These are phyloP conservation scores for Senna tora DNA, from an alignment of 306 rosid genomes.

Conservation along the genomic window DNA sequence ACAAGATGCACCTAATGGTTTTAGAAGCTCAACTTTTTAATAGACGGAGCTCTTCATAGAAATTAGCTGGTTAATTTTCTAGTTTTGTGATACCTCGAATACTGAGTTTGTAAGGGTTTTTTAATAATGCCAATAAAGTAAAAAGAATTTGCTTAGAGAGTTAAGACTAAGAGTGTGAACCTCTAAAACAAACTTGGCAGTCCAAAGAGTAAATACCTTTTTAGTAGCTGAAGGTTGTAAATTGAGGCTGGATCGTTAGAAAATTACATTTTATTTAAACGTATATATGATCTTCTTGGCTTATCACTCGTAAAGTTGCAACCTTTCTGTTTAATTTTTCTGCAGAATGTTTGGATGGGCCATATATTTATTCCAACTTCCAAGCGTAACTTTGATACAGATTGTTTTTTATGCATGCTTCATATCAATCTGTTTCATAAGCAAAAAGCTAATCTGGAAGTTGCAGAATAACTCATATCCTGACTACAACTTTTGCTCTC, in stretches of 20 bases:
- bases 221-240: slow-evolving; percentile 9
- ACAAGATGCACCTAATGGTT: not conserved
- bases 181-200: not conserved
- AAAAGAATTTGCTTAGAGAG: not conserved
- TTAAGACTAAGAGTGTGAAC: no score
- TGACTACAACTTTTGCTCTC: not conserved
- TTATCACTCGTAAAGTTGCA: not conserved
- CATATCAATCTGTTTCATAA: not conserved
- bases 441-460: not conserved
- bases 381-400: not conserved
- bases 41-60: not conserved
- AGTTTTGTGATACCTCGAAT: not conserved
- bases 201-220: slow-evolving; percentile 1
- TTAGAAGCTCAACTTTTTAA: not conserved
- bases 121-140: not conserved
- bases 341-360: slow-evolving; percentile 11
- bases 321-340: not conserved
- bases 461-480: not conserved
- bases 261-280: not conserved
- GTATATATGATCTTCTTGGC: not conserved
- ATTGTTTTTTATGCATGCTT: not conserved
- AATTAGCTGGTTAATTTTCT: not conserved
- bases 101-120: not conserved
- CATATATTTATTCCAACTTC: not conserved
- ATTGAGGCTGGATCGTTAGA: not conserved